Base-by-base conservation (phyloP, 2,329 filamentous ascomycete genomes). In the Stemphylium beticola region DNA sequence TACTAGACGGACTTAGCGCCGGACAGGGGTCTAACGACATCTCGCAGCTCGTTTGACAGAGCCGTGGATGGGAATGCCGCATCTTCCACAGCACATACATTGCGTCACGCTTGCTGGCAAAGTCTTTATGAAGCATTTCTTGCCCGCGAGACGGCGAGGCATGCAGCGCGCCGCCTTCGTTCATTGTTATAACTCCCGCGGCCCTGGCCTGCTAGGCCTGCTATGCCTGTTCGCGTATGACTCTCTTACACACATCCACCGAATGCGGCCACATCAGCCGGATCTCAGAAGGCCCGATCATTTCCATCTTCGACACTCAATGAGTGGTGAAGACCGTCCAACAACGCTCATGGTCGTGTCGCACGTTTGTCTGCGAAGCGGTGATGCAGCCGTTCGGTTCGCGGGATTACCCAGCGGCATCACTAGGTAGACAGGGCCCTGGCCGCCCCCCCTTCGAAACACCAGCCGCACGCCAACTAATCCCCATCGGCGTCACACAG, bases 271-370 rank as follows among this genome's bases (percentile, higher is more conserved):
- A 61, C 53, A 62, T 64, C 62, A 62, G 54, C 52, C 50, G 49
- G 57, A 63, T 64, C 60, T 64, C 61, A 63, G 53, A 63, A 58
- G 57, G 55, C 55, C 58, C 56, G 55, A 55, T 42, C 61, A 18
- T 50, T 22, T 41, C 47, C 36, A 52, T 53, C 33, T 45, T 47
- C 39, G 34, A 42, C 29, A 31, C 33, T 34, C 32, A 39, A 34
- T 32, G 37, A 24, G 47, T 45, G 36, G 36, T 10, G 32, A 14
- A 31, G 41, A 32, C 31, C 33, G 22, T 42, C 44, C 12, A 39
- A 15, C 48, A 41, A 29, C 42, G 43, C 50, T 41, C 34, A 52
- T 43, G 50, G 49, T 47, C 33, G 44, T 49, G 52, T 60, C 42
- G 49, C 54, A 58, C 46, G 42, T 45, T 36, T 42, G 42, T 49